A percentile compares a stretch with the other conserved stretches of the same genome.
These are phyloP conservation scores for Vanrija pseudolonga DNA, from an alignment of 1,284 basidiomycete genomes.

Conservation along the genomic window DNA sequence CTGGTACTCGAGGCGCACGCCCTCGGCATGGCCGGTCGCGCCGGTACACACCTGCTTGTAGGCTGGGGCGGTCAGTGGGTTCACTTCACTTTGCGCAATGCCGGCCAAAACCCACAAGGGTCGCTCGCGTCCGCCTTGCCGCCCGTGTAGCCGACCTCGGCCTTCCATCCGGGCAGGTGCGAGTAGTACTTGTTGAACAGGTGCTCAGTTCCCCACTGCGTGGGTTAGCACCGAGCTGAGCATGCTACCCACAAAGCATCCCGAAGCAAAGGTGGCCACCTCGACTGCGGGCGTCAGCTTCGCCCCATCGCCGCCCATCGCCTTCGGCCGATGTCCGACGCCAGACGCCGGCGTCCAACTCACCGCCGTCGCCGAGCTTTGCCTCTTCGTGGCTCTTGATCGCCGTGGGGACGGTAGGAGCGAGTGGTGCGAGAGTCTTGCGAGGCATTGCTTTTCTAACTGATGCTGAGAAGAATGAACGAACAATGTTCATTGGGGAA, in stretches of 20 bases:
- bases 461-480: conserved; percentile 14
- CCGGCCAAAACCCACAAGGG: conserved; percentile 13
- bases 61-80: conserved; percentile 22
- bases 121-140: conserved; percentile 56
- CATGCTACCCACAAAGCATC: conserved; percentile 54
- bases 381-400: conserved; percentile 39
- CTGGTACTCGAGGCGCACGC: conserved; percentile 80
- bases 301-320: too few relatives aligned
- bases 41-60: conserved; percentile 80
- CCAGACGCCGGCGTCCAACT: conserved; percentile 8
- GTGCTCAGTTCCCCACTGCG: conserved; percentile 75
- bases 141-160: conserved; percentile 76
- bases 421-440: conserved; percentile 36
- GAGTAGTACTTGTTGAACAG: conserved; percentile 79
- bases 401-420: conserved; percentile 49
- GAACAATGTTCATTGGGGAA: conserved; percentile 1
- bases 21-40: conserved; percentile 83
- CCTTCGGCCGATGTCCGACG: neutral
- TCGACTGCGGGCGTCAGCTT: conserved; percentile 50
- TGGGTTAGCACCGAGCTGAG: neutral
- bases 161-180: conserved; percentile 56
- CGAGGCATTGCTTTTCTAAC: conserved; percentile 21
- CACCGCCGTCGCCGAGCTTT: conserved; percentile 41
- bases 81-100: neutral
- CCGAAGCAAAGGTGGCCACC: conserved; percentile 71